Evolutionary conservation across 352 stramenopile genomes (phyloP).

Genomic region (Globisporangium cylindrosporum): DNA sequence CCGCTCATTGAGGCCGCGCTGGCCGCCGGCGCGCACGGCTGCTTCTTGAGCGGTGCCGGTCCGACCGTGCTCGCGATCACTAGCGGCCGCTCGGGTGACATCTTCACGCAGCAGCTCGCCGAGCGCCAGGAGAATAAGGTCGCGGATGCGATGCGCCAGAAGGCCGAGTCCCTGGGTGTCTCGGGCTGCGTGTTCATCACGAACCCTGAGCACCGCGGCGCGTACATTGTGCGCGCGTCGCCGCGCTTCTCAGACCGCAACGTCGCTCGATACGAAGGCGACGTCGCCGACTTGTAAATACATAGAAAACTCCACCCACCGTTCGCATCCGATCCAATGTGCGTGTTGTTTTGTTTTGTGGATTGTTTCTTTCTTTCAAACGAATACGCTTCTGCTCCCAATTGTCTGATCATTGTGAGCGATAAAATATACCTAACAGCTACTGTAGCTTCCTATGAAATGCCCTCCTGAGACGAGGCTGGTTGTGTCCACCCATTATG

Average conservation of each 20-base stretch:
- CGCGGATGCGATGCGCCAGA: constrained; percentile 95
- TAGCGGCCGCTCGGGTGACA: constrained; percentile 95
- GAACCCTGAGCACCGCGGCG: constrained; percentile 93
- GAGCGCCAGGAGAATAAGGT: constrained; percentile 90
- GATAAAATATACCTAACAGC: constrained; percentile 12
- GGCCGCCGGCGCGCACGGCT: constrained; percentile 91
- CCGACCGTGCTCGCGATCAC: constrained; percentile 98
- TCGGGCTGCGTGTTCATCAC: constrained; percentile 97
- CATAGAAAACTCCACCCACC: constrained; percentile 1
- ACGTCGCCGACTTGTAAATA: constrained; percentile 70
- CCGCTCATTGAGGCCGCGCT: constrained; percentile 97
- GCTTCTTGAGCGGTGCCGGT: constrained; percentile 96
- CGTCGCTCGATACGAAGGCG: constrained; percentile 80
- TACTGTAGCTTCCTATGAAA: neutral
- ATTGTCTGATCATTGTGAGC: neutral
- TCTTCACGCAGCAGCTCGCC: constrained; percentile 96
- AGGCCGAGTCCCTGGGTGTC: constrained; percentile 88
- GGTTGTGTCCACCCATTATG: neutral
- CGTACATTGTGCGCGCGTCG: constrained; percentile 93
- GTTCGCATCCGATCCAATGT: neutral
- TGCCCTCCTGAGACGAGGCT: neutral
- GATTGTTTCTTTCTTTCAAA: neutral
- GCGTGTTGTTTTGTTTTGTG: neutral
- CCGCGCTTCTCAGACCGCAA: constrained; percentile 90
- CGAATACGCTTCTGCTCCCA: neutral